Conservation (phyloP, 306 rosid genomes). For the Cucurbita pepo region DNA sequence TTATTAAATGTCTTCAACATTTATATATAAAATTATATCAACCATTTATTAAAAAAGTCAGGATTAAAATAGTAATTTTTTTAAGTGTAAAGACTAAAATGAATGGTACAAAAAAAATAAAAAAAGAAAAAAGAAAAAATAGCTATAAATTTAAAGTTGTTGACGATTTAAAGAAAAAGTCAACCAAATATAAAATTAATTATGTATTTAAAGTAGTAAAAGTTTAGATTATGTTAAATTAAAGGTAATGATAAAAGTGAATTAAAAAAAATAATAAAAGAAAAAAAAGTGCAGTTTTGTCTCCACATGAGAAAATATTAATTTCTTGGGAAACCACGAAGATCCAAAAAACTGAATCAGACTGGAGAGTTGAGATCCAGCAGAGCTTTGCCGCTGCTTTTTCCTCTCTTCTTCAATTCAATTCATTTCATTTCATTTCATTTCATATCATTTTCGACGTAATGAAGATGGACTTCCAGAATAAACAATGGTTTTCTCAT, state of each 20-base stretch:
- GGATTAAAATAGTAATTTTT: no score
- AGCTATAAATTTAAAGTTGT: no score
- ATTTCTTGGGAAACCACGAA: not conserved
- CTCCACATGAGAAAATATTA: not conserved
- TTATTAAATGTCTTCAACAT: no score
- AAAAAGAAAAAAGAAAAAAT: no score
- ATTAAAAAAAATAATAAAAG: not conserved
- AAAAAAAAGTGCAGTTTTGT: not conserved
- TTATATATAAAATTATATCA: no score
- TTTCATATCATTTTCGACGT: conserved; percentile 24
- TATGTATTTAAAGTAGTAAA: no score
- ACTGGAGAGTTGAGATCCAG: not conserved
- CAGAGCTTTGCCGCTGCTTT: not conserved
- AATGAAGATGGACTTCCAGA: conserved; percentile 14
- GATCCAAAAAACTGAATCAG: not conserved
- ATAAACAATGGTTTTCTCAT: not conserved
- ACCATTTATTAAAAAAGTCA: no score
- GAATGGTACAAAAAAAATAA: no score
- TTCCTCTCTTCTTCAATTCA: conserved; percentile 13
- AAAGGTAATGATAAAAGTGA: not conserved
- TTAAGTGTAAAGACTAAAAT: no score
- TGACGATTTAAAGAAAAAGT: no score
- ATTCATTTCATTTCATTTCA: conserved; percentile 20
- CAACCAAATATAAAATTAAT: no score
- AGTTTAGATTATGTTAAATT: no score